phyloP scores from a whole-genome alignment of 352 stramenopile genomes.

The Pythium coloratum region DNA sequence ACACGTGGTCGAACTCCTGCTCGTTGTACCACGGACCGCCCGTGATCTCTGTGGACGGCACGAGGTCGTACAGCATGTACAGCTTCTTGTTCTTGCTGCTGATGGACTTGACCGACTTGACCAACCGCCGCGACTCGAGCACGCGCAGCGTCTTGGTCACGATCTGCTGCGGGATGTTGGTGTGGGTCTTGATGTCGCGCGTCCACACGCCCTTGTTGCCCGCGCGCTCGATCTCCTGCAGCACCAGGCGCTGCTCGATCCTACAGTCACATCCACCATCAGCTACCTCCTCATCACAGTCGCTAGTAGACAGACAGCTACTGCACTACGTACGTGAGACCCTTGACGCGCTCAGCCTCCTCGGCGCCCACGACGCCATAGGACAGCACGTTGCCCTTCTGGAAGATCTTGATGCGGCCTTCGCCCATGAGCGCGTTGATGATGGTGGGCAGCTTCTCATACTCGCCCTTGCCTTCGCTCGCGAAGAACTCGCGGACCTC shows the following conservation, averaged over 20 bases:
- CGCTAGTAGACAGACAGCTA: slow-evolving; percentile 12
- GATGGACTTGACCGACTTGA: slow-evolving; percentile 99
- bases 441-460: slow-evolving; percentile 76
- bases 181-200: slow-evolving; percentile 97
- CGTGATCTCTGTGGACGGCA: slow-evolving; percentile 97
- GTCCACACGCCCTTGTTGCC: slow-evolving; percentile 99
- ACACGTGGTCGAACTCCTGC: slow-evolving; percentile 99
- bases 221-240: slow-evolving; percentile 95
- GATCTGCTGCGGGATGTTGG: slow-evolving; percentile 96
- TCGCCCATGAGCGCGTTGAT: slow-evolving; percentile 86
- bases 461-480: slow-evolving; percentile 59
- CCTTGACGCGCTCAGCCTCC: slow-evolving; percentile 83
- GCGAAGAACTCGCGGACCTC: slow-evolving; percentile 85
- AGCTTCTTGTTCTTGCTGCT: slow-evolving; percentile 99
- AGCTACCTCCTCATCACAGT: slow-evolving; percentile 1
- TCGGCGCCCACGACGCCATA: slow-evolving; percentile 82
- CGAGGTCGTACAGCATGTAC: slow-evolving; percentile 97
- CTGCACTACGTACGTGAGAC: slow-evolving; percentile 62
- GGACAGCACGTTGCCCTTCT: slow-evolving; percentile 83
- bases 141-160: slow-evolving; percentile 98
- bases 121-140: slow-evolving; percentile 94
- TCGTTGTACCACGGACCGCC: slow-evolving; percentile 99
- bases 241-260: slow-evolving; percentile 81
- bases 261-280: slow-evolving; percentile 54
- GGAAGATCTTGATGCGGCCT: slow-evolving; percentile 89